Conservation (phyloP, 2,329 filamentous ascomycete species). For the Cyphellophora europaea region DNA sequence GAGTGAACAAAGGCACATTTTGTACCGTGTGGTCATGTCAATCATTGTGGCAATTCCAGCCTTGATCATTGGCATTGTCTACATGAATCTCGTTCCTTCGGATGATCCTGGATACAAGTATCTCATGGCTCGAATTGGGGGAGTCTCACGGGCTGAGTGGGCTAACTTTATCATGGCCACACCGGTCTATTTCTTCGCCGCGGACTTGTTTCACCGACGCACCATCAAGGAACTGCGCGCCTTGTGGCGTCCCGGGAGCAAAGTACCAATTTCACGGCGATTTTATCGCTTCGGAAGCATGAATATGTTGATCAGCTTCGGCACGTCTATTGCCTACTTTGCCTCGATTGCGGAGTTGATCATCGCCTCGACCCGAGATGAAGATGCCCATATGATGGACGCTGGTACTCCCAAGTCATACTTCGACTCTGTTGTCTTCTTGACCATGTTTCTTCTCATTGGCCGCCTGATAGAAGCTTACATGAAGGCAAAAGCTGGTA, state of each 20-base stretch:
- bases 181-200: conserved; percentile 76
- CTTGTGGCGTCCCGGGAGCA: conserved; percentile 70
- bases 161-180: conserved; percentile 73
- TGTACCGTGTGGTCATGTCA: conserved; percentile 63
- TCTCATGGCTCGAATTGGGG: conserved; percentile 54
- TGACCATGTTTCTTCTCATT: conserved; percentile 74
- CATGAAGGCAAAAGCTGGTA: conserved; percentile 80
- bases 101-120: conserved; percentile 58
- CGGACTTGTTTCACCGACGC: conserved; percentile 72
- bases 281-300: conserved; percentile 91
- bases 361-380: conserved; percentile 34
- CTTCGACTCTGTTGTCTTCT: conserved; percentile 85
- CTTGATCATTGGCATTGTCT: conserved; percentile 79
- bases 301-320: conserved; percentile 85
- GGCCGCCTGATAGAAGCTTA: conserved; percentile 59
- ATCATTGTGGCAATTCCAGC: conserved; percentile 66
- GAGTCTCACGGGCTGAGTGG: conserved; percentile 68
- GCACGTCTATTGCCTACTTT: conserved; percentile 78
- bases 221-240: conserved; percentile 68
- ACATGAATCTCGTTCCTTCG: conserved; percentile 69
- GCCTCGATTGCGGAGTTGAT: conserved; percentile 71
- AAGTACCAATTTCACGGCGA: conserved; percentile 60
- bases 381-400: not conserved
- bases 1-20: conserved; percentile 58
- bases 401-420: conserved; percentile 50